Evolutionary conservation across 768 basidiomycete genomes (phyloP), one percentile per base, ranked within the genome.

Genomic region (Phylloporus scabripes): DNA sequence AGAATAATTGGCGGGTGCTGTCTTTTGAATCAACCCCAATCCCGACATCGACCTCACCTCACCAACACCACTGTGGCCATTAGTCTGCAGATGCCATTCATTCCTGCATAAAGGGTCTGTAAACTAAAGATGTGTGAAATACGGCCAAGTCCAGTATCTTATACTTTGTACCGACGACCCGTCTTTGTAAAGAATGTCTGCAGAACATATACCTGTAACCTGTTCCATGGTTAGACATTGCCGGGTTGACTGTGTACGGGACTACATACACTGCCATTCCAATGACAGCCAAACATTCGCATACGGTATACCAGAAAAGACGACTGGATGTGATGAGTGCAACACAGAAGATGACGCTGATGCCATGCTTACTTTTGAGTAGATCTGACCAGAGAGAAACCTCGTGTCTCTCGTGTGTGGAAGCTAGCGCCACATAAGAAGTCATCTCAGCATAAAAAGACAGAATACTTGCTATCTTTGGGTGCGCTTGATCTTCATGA

Each of bases 121-220:
- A 53, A n/a, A 18, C 54, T 37, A 51, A 46, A 41, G 10, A 45
- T 43, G 29, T 37, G 32, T 54, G 44, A 45, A 49, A 51, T 59
- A 55, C 15, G 39, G 24, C 46, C 40, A 45, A 45, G 44, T 52
- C 21, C 17, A 33, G 34, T 26, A 31, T 56, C 66, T 40, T 82
- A 92, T 61, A 91, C 89, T 73, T 90, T 91, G 75, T 92, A 92
- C 61, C 83, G 76, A 66, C 90, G 80, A 31, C 90, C 91, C 7
- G 92, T 92, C 67, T 85, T 82, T n/a, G 89, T 92, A 72, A 97
- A 97, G 82, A 95, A 97, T 17, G 91, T 94, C 69, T 94, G 92
- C 20, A 97, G 78, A 39, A 94, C 74, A 64, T 92, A 95, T 11
- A 95, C 88, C 70, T 97, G 93, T 50, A 87, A 67, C 5, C 92